Base-by-base conservation (phyloP, 148 eudicot species). In the Hydrangea macrophylla region DNA sequence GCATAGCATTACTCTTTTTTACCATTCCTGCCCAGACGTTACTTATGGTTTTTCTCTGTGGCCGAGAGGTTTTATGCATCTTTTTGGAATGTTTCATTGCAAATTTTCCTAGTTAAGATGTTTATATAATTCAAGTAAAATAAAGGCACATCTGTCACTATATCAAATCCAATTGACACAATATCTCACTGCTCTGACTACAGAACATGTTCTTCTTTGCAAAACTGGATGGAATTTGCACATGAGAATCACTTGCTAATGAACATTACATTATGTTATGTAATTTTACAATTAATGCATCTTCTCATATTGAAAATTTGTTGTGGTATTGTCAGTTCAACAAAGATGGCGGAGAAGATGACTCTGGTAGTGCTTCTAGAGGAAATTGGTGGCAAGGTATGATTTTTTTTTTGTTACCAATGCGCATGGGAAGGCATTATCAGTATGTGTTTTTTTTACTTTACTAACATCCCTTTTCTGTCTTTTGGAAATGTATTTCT, bases 341-440 rank as follows among this genome's bases (percentile, higher is more conserved):
- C 35, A 88, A 86, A 75, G 96, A 88, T 62, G 81, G 63, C 7
- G 96, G 78, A 51, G 98, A 90, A 77, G 92, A 88, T 71, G 96
- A 89, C 56, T 76, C 92, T 5, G 88, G 80, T 56, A 77, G 80
- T 74, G 92, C 86, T 72, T 80, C 90, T 6, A 75, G 96, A 62
- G 96, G 98, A 60, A 88, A 92, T 55, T 92, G 98, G 98, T 92
- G 98, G 98, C 85, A 88, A 81, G 96, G 97, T 87, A 70, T 69
- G 62, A 45, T 5, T 23, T 24, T 18, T 12, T 17, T 11, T 33
- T 75, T 48, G 20, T 48, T n/a, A 18, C 7, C 22, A 48, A 48
- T 15, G 2, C n/a, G 53, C n/a, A 11, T 17, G 17, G 23, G n/a
- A 17, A 48, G 53, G 6, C 6, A 5, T 1, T 48, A n/a, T 48